A percentile compares a stretch with the other conserved stretches of the same genome.
phyloP scores from a whole-genome alignment of 2,329 filamentous ascomycete species.

The Monilinia fructicola region DNA sequence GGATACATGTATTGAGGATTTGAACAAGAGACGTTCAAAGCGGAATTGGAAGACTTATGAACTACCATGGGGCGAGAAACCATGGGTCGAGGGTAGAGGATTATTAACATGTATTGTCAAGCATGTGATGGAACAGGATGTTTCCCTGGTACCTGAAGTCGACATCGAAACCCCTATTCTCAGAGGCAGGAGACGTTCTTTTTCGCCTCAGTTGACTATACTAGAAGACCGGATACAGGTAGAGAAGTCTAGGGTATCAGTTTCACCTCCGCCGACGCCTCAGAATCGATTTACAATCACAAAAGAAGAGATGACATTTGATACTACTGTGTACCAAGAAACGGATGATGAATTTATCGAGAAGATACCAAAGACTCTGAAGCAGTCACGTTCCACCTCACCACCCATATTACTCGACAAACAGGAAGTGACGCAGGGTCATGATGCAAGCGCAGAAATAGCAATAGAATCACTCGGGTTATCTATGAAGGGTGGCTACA shows the following conservation, averaged over 20 bases:
- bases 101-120: conserved; percentile 15
- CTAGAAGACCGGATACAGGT: not conserved
- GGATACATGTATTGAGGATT: not conserved
- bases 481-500: not conserved
- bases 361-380: not conserved
- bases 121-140: conserved; percentile 1
- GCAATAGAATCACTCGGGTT: not conserved
- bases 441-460: not conserved
- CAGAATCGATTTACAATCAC: not conserved
- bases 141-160: not conserved
- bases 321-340: not conserved
- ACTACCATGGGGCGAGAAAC: conserved; percentile 1
- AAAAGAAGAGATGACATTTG: not conserved
- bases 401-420: not conserved
- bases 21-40: not conserved
- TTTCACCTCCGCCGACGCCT: not conserved
- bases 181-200: not conserved
- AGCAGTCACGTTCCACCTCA: not conserved
- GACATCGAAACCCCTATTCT: not conserved
- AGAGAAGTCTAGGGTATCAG: not conserved
- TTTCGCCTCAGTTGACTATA: not conserved
- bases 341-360: not conserved
- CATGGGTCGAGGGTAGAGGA: not conserved
- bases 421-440: not conserved
- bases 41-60: not conserved